Conservation (phyloP, 495 filamentous ascomycete species). For the Neurospora cerealis region DNA sequence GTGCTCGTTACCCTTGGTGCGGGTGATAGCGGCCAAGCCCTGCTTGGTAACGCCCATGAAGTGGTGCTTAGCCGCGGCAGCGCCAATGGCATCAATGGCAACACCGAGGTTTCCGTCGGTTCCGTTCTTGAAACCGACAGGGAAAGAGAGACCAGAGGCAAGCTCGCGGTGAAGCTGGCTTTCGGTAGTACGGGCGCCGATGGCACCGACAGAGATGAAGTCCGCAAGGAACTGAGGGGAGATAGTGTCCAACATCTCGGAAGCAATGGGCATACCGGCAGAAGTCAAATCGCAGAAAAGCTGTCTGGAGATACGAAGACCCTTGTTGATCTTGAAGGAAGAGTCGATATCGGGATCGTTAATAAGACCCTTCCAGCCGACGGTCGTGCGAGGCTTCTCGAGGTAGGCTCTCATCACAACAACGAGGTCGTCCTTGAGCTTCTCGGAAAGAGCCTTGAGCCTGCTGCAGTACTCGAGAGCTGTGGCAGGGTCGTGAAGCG, state of each 20-base stretch:
- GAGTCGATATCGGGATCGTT: constrained; percentile 98
- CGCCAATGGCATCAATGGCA: constrained; percentile 93
- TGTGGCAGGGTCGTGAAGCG: constrained; percentile 84
- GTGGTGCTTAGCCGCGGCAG: constrained; percentile 83
- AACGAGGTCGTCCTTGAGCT: constrained; percentile 71
- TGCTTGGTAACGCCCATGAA: constrained; percentile 99
- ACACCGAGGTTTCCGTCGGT: constrained; percentile 91
- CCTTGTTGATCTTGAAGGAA: constrained; percentile 98
- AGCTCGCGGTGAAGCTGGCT: constrained; percentile 92
- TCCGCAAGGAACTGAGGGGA: constrained; percentile 93
- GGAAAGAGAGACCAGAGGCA: constrained; percentile 94
- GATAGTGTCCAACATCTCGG: constrained; percentile 97
- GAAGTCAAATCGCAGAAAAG: constrained; percentile 84
- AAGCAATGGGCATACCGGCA: constrained; percentile 84
- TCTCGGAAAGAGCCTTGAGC: constrained; percentile 62
- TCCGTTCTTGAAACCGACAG: constrained; percentile 98
- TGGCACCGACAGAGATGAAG: constrained; percentile 87
- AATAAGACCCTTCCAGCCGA: constrained; percentile 98
- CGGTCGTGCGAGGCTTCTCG: constrained; percentile 97
- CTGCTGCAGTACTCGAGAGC: constrained; percentile 79
- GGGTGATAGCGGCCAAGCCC: constrained; percentile 88
- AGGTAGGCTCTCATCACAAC: constrained; percentile 98
- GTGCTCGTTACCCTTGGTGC: constrained; percentile 87
- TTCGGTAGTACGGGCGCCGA: constrained; percentile 95
- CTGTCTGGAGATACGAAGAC: constrained; percentile 75